Base-by-base conservation (phyloP, 257 asterid species). In the Fraxinus anomala region DNA sequence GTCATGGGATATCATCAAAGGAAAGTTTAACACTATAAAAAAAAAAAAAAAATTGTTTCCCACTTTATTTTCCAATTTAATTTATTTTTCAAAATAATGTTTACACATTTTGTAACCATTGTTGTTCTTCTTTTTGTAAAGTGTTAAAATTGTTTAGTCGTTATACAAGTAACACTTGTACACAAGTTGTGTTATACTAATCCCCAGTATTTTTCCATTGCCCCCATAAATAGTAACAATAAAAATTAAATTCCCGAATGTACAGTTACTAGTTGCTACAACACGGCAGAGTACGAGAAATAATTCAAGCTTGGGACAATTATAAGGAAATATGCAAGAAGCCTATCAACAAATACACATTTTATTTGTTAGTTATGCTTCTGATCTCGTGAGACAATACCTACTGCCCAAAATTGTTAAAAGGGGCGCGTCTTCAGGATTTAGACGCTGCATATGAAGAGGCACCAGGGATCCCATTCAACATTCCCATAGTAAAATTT, bases 361-460 rank as follows among this genome's bases (percentile, higher is more conserved):
- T n/a, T n/a, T n/a, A n/a, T 54, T 83, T 91, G 42, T 72, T 93
- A 54, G 90, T 93, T 73, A 93, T 93, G 98, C 90, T 93, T 71
- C 76, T 93, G 80, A 97, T 91, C 75, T 97, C 0, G 92, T 89
- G 0, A 87, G 98, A 73, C 98, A 93, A 77, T 91, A 90, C 72
- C 23, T 76, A 13, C 23, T 93, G 80, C 94, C 98, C 0, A 93
- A 80, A 88, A 89, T 90, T 63, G 91, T 88, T 87, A 26, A 91
- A 91, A 84, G 93, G 92, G 73, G 88, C 47, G 74, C 94, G 90
- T 73, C 93, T 93, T 74, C 97, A 91, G 81, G 98, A 93, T 81
- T 86, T 93, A 51, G 98, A 93, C 74, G 98, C 98, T 1, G 97
- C 98, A 0, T 91, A 90, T 56, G 98, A 93, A 87, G 97, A 93